A percentile compares a stretch with the other conserved stretches of the same genome.
These are phyloP conservation scores for Hypoxylon sp. DNA, from an alignment of 2,329 filamentous ascomycete species.

Conservation along the genomic window DNA sequence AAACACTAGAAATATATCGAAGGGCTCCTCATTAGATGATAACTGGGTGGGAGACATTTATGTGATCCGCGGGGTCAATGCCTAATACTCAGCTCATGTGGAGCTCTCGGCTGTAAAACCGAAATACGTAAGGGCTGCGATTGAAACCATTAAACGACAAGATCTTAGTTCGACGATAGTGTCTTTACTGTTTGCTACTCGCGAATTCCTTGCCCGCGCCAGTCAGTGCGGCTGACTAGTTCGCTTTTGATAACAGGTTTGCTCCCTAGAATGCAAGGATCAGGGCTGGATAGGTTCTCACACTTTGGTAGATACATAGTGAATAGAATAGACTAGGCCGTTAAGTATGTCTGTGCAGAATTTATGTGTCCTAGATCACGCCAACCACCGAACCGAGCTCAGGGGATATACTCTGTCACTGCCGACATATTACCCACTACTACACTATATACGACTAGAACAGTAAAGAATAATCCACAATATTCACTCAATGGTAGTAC, in stretches of 20 bases:
- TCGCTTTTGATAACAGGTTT: conserved; percentile 37
- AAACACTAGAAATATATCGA: conserved; percentile 12
- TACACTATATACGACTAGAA: conserved; percentile 1
- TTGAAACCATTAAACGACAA: conserved; percentile 7
- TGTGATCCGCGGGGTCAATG: background rate
- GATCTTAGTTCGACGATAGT: conserved; percentile 10
- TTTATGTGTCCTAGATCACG: background rate
- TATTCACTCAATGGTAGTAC: background rate
- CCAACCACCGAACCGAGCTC: conserved; percentile 8
- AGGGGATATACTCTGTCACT: conserved; percentile 8
- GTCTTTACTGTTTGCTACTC: conserved; percentile 4
- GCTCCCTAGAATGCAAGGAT: conserved; percentile 32
- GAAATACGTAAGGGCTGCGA: conserved; percentile 16
- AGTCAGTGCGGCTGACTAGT: conserved; percentile 39
- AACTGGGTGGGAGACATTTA: conserved; percentile 15
- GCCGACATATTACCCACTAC: conserved; percentile 12
- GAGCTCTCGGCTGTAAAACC: conserved; percentile 10
- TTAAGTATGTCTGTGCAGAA: conserved; percentile 8
- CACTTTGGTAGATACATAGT: conserved; percentile 9
- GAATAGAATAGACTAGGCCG: background rate
- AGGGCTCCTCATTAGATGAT: background rate
- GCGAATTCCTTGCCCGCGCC: conserved; percentile 16
- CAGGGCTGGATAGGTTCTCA: conserved; percentile 19
- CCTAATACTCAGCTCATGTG: conserved; percentile 15
- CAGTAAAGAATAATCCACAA: background rate